These are phyloP conservation scores for Chaetoceros tenuissimus DNA, from an alignment of 108 stramenopile species.

Conservation along the genomic window DNA sequence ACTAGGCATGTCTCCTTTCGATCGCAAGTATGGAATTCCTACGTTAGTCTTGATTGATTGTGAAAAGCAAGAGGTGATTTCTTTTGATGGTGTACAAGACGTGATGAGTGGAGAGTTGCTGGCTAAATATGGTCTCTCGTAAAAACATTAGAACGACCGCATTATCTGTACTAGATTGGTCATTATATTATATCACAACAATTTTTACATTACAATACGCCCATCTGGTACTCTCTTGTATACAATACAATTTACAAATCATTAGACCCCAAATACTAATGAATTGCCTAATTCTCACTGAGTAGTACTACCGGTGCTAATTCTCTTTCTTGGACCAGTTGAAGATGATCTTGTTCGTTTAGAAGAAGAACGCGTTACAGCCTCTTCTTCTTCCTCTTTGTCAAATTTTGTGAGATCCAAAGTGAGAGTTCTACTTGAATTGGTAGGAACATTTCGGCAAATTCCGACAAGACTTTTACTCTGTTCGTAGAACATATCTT, in stretches of 20 bases:
- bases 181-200: too few species aligned
- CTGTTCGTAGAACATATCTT: conserved; percentile 95
- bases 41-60: conserved; percentile 24
- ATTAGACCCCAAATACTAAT: too few species aligned
- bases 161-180: too few species aligned
- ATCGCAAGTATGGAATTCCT: conserved; percentile 31
- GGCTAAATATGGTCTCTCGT: background rate
- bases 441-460: conserved; percentile 80
- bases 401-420: conserved; percentile 78
- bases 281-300: too few species aligned
- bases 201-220: too few species aligned
- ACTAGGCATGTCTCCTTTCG: conserved; percentile 14
- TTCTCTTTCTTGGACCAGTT: background rate
- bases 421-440: conserved; percentile 71
- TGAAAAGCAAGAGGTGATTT: conserved; percentile 10
- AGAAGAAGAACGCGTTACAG: background rate
- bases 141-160: too few species aligned
- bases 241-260: too few species aligned
- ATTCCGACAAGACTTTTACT: conserved; percentile 87
- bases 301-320: too few species aligned
- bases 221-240: too few species aligned
- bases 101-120: conserved; percentile 5
- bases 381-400: conserved; percentile 5
- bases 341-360: background rate
- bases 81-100: conserved; percentile 19